Evolutionary conservation across 768 basidiomycete genomes (phyloP), one percentile per base, ranked within the genome.

Genomic region (Sporobolomyces pararoseus): DNA sequence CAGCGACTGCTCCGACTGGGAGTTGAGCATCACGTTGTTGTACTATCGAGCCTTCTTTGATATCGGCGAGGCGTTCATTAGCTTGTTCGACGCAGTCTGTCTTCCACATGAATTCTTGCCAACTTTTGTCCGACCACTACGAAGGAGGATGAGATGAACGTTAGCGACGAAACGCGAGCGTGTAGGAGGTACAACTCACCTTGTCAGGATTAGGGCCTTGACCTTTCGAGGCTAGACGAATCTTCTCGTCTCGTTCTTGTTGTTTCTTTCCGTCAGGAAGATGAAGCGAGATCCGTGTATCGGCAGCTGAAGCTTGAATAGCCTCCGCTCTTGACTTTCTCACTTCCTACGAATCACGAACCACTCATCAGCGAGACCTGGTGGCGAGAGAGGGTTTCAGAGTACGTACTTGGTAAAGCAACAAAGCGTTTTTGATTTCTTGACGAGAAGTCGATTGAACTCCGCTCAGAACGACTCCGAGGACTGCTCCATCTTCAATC

Each of bases 401-500:
- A 7, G 42, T 19, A 49, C 70, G 34, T 17, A 66, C 68, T 65
- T 77, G 68, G 53, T 78, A 78, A 17, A 79, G 74, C 27, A 51
- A 44, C 21, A 79, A 64, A 3, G 76, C 73, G 31, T 70, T 72
- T 71, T 75, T 66, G 61, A 79, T 76, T 14, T 77, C 70, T 10
- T 76, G 70, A 39, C 74, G 75, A 14, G 49, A 53, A 14, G 17
- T 4, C 6, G 44, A 32, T 35, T 51, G 65, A 57, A 79, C 70
- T 57, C 72, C 75, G 59, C 75, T 63, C 47, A 83, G 71, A 5
- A 77, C 73, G 16, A 79, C 75, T 0, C 78, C 80, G 17, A 82
- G 70, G 2, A 80, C 78, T 0, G 79, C 79, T 3, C 77, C 81
- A 65, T 83, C 82, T 63, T 83, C 82, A 29, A 82, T 78, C 1